Evolutionary conservation across 1,284 basidiomycete species (phyloP).

Genomic region (Fomitopsis palustris): DNA sequence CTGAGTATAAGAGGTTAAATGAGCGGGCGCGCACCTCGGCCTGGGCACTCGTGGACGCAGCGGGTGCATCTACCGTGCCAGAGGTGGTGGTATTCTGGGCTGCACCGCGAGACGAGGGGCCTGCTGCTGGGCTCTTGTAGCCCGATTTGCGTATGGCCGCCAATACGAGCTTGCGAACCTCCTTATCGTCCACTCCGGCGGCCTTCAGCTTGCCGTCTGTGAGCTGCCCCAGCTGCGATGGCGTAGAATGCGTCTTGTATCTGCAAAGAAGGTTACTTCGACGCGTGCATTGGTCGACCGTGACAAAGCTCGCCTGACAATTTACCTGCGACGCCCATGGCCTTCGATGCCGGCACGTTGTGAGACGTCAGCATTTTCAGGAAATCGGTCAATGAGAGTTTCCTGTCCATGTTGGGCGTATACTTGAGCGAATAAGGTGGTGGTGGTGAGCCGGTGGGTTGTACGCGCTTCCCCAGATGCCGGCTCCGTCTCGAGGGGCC

Average conservation of each 20-base stretch:
- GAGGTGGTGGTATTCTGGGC: constrained; percentile 2
- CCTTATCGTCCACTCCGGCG: constrained; percentile 63
- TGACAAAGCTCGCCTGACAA: constrained; percentile 47
- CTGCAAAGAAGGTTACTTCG: constrained; percentile 34
- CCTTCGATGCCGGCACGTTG: constrained; percentile 64
- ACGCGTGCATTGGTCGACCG: constrained; percentile 8
- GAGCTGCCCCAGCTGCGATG: constrained; percentile 51
- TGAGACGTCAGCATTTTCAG: constrained; percentile 68
- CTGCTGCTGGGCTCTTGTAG: constrained; percentile 33
- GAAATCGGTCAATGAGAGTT: constrained; percentile 69
- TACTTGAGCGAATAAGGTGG: neutral
- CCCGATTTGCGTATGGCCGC: constrained; percentile 65
- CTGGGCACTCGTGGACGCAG: constrained; percentile 9
- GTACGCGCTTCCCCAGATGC: neutral
- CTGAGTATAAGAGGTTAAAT: constrained; percentile 6
- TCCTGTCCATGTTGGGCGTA: constrained; percentile 21
- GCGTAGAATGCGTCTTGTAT: constrained; percentile 73
- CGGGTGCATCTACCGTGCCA: constrained; percentile 8
- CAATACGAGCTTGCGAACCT: constrained; percentile 61
- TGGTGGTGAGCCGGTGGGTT: neutral
- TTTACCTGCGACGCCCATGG: constrained; percentile 76
- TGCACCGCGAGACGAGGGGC: neutral
- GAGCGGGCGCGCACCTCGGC: constrained; percentile 13
- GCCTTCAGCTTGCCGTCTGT: constrained; percentile 56
- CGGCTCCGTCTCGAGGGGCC: neutral